A percentile compares a stretch with the other conserved stretches of the same genome.
Conservation (phyloP, 2,329 filamentous ascomycete genomes). For the Talaromyces sp. region DNA sequence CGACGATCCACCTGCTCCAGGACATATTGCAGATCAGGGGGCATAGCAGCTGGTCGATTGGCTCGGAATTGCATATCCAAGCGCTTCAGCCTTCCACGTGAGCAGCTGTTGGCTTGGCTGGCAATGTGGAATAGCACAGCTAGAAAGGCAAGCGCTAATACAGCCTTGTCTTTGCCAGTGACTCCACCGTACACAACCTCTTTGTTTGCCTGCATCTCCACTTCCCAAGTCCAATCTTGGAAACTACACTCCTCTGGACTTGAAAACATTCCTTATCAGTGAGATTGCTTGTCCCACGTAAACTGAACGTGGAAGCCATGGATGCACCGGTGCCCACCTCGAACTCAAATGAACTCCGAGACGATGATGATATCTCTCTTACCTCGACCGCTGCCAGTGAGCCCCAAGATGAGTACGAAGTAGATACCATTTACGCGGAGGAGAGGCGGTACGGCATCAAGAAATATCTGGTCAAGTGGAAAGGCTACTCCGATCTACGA, state of each 20-base stretch:
- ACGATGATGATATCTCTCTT: constrained; percentile 52
- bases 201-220: background rate
- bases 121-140: background rate
- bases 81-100: background rate
- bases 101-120: background rate
- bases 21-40: background rate
- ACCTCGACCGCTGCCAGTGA: constrained; percentile 48
- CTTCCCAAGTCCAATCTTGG: background rate
- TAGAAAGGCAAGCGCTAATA: background rate
- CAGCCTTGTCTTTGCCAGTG: background rate
- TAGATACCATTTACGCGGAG: constrained; percentile 25
- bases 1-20: background rate
- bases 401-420: constrained; percentile 46
- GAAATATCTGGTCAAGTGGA: constrained; percentile 61
- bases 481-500: constrained; percentile 52
- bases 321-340: background rate
- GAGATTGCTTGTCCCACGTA: background rate
- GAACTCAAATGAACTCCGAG: constrained; percentile 18
- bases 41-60: background rate
- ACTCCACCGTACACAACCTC: background rate
- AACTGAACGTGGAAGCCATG: background rate
- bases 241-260: background rate
- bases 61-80: background rate
- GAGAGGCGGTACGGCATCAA: constrained; percentile 20
- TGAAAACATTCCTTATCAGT: background rate